Percentiles rank a stretch among this genome's conserved stretches.
These are phyloP conservation scores for Moesziomyces aphidis DNA, from an alignment of 1,284 basidiomycete genomes.

Conservation along the genomic window DNA sequence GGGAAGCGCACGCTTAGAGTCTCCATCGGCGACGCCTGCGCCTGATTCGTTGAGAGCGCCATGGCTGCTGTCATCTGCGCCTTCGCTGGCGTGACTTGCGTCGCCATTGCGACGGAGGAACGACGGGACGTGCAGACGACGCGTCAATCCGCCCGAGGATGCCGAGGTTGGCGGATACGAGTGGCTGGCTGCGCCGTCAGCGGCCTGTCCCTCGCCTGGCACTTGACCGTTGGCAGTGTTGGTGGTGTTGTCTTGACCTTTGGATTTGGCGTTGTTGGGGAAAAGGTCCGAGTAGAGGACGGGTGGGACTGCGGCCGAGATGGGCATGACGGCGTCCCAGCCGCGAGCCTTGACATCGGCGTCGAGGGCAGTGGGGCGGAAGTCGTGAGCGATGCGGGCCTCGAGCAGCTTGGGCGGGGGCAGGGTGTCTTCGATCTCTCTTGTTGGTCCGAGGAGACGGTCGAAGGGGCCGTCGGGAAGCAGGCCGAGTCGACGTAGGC, in stretches of 20 bases:
- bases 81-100: conserved; percentile 13
- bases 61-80: background rate
- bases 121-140: conserved; percentile 39
- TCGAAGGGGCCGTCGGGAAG: conserved; percentile 52
- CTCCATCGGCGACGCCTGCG: conserved; percentile 6
- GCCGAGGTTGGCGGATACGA: conserved; percentile 31
- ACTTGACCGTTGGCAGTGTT: background rate
- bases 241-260: conserved; percentile 5
- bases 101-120: conserved; percentile 37
- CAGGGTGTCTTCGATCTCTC: conserved; percentile 57
- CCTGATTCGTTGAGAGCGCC: conserved; percentile 8
- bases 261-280: conserved; percentile 7
- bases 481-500: conserved; percentile 56
- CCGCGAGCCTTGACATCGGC: conserved; percentile 44
- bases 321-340: conserved; percentile 58
- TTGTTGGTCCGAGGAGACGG: conserved; percentile 43
- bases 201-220: conserved; percentile 1
- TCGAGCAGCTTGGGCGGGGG: conserved; percentile 59
- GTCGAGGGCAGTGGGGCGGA: conserved; percentile 27
- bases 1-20: conserved; percentile 3
- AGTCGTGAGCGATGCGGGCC: conserved; percentile 54
- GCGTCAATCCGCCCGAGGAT: conserved; percentile 11
- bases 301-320: conserved; percentile 53
- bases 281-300: conserved; percentile 47
- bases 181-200: conserved; percentile 6